A percentile compares a stretch with the other conserved stretches of the same genome.
Conservation (phyloP, 139 green algal species). For the Tetradesmus obliquus region DNA sequence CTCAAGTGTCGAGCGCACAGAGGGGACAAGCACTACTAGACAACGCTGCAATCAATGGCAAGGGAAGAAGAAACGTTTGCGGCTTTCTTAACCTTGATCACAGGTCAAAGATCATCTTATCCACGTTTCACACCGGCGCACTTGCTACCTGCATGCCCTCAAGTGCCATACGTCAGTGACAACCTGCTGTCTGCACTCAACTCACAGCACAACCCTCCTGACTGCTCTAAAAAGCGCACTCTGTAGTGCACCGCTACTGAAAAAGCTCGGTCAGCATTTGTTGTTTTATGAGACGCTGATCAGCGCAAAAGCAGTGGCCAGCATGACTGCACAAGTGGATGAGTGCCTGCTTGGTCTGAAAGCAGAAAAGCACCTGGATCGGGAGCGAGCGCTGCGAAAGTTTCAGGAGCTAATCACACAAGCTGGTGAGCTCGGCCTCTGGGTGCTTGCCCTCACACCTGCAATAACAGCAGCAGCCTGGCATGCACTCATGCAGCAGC, state of each 20-base stretch:
- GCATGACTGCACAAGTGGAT: neutral
- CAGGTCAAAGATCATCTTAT: neutral
- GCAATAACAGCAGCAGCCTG: neutral
- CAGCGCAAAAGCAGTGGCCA: neutral
- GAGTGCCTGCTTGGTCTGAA: constrained; percentile 15
- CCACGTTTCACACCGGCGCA: neutral
- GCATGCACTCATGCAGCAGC: neutral
- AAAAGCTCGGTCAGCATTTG: too few species aligned
- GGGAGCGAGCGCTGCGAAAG: constrained; percentile 19
- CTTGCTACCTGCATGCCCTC: neutral
- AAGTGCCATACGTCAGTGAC: neutral
- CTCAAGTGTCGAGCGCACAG: neutral
- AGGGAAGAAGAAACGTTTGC: too few species aligned
- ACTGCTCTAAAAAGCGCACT: neutral
- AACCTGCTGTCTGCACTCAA: neutral
- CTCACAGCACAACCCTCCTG: neutral
- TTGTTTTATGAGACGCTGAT: too few species aligned
- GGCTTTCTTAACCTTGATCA: neutral
- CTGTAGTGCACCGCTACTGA: neutral
- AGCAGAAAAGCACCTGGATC: constrained; percentile 43
- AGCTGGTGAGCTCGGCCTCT: neutral
- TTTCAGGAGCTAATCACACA: constrained; percentile 6
- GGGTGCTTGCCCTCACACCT: neutral
- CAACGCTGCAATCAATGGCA: neutral
- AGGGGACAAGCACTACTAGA: neutral